phyloP scores from a whole-genome alignment of 129 eudicot genomes.

The Saposhnikovia divaricata region DNA sequence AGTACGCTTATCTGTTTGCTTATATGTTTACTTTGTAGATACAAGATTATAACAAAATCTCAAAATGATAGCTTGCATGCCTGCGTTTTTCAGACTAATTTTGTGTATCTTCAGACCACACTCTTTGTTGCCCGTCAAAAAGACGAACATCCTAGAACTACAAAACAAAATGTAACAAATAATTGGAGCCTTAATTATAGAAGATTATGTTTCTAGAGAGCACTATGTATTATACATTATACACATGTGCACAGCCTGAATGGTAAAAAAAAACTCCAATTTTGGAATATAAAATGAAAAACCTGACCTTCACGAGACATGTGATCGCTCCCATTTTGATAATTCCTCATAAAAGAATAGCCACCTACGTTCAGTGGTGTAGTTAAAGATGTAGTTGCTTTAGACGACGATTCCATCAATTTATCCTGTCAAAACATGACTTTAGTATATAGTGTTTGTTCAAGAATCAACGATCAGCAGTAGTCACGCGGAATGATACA shows the following conservation, averaged over 20 bases:
- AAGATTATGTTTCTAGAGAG: background rate
- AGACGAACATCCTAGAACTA: background rate
- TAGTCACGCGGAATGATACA: background rate
- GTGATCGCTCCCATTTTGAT: conserved; percentile 33
- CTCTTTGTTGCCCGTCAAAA: background rate
- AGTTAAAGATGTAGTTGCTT: conserved; percentile 42
- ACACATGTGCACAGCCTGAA: background rate
- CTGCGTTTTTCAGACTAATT: background rate
- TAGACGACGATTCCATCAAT: conserved; percentile 44
- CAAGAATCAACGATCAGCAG: conserved; percentile 1
- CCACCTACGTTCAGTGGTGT: conserved; percentile 46
- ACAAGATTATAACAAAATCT: background rate
- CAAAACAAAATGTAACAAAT: background rate
- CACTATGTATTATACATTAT: background rate
- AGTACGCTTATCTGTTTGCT: background rate
- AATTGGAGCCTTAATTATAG: background rate
- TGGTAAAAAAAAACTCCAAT: background rate
- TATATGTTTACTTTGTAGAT: background rate
- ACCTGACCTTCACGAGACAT: conserved; percentile 52
- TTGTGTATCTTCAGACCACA: background rate
- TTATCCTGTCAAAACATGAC: conserved; percentile 52
- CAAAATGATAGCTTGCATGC: background rate
- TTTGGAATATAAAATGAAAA: background rate
- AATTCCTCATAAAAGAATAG: conserved; percentile 42
- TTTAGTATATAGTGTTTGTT: conserved; percentile 13